phyloP scores from a whole-genome alignment of 2,329 filamentous ascomycete genomes.

The Penicillium sumatraense region DNA sequence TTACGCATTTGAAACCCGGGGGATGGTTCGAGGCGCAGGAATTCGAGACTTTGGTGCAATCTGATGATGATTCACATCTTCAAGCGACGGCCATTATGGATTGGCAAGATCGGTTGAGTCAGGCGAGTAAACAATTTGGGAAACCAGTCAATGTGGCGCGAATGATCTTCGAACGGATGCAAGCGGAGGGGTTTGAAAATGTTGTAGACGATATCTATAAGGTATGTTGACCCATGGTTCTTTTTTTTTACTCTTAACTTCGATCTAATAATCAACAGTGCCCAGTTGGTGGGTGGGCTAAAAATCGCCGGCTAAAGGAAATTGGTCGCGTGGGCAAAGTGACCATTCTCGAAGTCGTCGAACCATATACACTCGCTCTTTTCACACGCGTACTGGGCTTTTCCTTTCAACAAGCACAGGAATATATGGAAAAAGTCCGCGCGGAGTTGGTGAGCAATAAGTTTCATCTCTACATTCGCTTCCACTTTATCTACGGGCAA shows the following conservation, averaged over 20 bases:
- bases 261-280: slow-evolving; percentile 25
- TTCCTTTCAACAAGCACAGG: slow-evolving; percentile 35
- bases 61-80: slow-evolving; percentile 38
- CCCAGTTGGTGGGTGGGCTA: slow-evolving; percentile 41
- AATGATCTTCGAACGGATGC: slow-evolving; percentile 31
- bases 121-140: slow-evolving; percentile 38
- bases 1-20: slow-evolving; percentile 37
- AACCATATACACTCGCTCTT: slow-evolving; percentile 45
- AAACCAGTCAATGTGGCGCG: slow-evolving; percentile 42
- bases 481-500: slow-evolving; percentile 40
- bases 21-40: slow-evolving; percentile 45
- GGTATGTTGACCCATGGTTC: slow-evolving; percentile 21
- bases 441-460: slow-evolving; percentile 29
- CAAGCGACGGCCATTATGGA: slow-evolving; percentile 29
- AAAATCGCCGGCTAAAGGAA: slow-evolving; percentile 37
- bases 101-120: slow-evolving; percentile 36
- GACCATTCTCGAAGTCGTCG: slow-evolving; percentile 36
- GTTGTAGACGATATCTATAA: slow-evolving; percentile 41
- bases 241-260: not conserved
- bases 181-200: slow-evolving; percentile 37
- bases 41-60: slow-evolving; percentile 32
- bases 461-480: slow-evolving; percentile 35
- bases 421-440: slow-evolving; percentile 34
- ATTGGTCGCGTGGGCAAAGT: slow-evolving; percentile 39
- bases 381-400: slow-evolving; percentile 44